Conservation (phyloP, 768 basidiomycete genomes). For the Boletus bicolor region DNA sequence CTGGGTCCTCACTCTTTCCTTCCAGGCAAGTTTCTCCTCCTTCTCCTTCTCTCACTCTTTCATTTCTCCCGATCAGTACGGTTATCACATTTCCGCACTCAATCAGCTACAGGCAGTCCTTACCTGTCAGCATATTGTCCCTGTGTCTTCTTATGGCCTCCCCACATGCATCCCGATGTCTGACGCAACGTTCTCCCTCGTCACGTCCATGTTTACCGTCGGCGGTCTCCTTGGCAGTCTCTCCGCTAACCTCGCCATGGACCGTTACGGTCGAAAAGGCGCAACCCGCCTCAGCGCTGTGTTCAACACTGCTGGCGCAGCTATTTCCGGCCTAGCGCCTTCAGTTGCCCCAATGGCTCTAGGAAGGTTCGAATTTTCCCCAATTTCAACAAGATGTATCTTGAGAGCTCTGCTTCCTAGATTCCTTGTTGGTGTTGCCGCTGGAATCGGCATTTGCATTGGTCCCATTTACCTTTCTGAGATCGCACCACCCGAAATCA, state of each 20-base stretch:
- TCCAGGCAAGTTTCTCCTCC: slow-evolving; percentile 38
- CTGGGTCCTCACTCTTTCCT: slow-evolving; percentile 67
- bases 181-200: slow-evolving; percentile 69
- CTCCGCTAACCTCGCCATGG: slow-evolving; percentile 64
- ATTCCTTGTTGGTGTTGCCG: slow-evolving; percentile 64
- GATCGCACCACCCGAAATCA: slow-evolving; percentile 74
- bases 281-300: slow-evolving; percentile 59
- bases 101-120: slow-evolving; percentile 83
- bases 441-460: slow-evolving; percentile 74
- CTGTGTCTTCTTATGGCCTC: slow-evolving; percentile 36
- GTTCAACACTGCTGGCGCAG: slow-evolving; percentile 55
- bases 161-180: slow-evolving; percentile 81
- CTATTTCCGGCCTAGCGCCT: slow-evolving; percentile 61
- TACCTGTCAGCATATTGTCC: slow-evolving; percentile 52
- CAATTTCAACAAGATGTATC: background rate
- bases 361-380: slow-evolving; percentile 53
- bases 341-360: slow-evolving; percentile 54
- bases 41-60: background rate
- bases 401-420: slow-evolving; percentile 32
- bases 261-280: slow-evolving; percentile 66
- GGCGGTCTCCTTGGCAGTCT: slow-evolving; percentile 84
- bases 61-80: slow-evolving; percentile 49
- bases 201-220: slow-evolving; percentile 83
- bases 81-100: slow-evolving; percentile 89
- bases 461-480: slow-evolving; percentile 84